Percentiles rank a stretch among this genome's conserved stretches.
Conservation (phyloP, 306 rosid species). For the barrel medic (Medicago truncatula) region MtrunA17r5.0-ANR NC_053043.1:36255501-36256000, state of each 20-base stretch:
- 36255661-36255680: not conserved
- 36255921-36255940: conserved; percentile 1
- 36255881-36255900: not conserved
- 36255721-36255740: not conserved
- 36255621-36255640: too few species aligned
- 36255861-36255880: not conserved
- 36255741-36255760: conserved; percentile 2
- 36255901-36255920: not conserved
- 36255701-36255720: not conserved
- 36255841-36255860: not conserved
- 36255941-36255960: not conserved
- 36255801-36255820: conserved; percentile 2
- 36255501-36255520: not conserved
- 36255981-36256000: not conserved
- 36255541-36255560: not conserved
- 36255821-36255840: not conserved
- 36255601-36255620: not conserved
- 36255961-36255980: not conserved
- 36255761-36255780: not conserved
- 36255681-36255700: not conserved
- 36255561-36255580: not conserved
- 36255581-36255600: not conserved
- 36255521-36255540: too few species aligned
- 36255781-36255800: not conserved
- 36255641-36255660: not conserved